phyloP scores from a whole-genome alignment of 1,139 yeast species.

The Saccharomyces uvarum region DNA sequence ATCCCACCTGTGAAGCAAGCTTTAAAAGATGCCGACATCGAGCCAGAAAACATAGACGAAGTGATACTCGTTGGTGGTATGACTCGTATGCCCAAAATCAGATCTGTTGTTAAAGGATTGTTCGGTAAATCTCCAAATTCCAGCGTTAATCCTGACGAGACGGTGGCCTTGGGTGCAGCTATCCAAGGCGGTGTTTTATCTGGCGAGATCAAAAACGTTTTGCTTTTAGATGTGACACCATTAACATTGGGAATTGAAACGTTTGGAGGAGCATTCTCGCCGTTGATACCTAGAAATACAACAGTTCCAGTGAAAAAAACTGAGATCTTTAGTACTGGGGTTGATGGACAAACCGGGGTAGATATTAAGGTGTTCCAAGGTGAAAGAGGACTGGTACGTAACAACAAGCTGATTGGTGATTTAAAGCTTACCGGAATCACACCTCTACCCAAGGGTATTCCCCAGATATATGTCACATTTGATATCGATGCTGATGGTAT shows the following conservation, averaged over 20 bases:
- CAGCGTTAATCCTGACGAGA: slow-evolving; percentile 74
- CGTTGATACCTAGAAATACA: slow-evolving; percentile 67
- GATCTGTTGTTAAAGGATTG: slow-evolving; percentile 48
- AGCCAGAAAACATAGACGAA: slow-evolving; percentile 57
- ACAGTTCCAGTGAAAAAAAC: slow-evolving; percentile 68
- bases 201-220: slow-evolving; percentile 64
- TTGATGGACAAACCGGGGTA: slow-evolving; percentile 78
- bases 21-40: slow-evolving; percentile 60
- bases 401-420: slow-evolving; percentile 65
- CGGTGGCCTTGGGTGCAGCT: slow-evolving; percentile 80
- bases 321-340: slow-evolving; percentile 71
- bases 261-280: slow-evolving; percentile 73
- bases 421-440: slow-evolving; percentile 64
- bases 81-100: slow-evolving; percentile 77
- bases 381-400: slow-evolving; percentile 64
- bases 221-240: slow-evolving; percentile 70
- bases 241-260: slow-evolving; percentile 75
- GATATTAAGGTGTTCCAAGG: slow-evolving; percentile 75
- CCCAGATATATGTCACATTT: slow-evolving; percentile 66
- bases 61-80: slow-evolving; percentile 74
- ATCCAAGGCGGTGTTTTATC: slow-evolving; percentile 74
- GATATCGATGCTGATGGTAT: slow-evolving; percentile 81
- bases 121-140: slow-evolving; percentile 55
- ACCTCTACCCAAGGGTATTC: slow-evolving; percentile 65
- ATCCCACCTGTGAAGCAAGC: slow-evolving; percentile 61